phyloP scores from a whole-genome alignment of 306 rosid genomes.

The Dicorynia guianensis region DNA sequence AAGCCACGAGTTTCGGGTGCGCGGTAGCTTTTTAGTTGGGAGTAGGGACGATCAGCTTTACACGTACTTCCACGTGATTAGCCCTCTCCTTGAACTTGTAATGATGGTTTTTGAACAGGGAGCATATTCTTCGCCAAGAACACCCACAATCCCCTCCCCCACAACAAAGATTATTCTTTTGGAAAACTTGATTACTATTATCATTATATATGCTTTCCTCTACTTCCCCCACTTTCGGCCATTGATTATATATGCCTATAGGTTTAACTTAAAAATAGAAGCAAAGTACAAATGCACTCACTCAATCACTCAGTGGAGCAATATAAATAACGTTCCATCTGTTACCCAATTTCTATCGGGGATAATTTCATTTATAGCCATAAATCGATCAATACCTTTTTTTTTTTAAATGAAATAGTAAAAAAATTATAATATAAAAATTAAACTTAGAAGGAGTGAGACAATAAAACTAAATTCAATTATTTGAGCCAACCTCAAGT shows the following conservation, averaged over 20 bases:
- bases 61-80: conserved; percentile 70
- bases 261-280: neutral
- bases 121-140: conserved; percentile 48
- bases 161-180: conserved; percentile 53
- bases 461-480: too few relatives aligned
- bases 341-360: too few relatives aligned
- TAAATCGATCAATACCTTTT: too few relatives aligned
- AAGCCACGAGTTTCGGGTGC: conserved; percentile 65
- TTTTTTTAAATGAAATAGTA: too few relatives aligned
- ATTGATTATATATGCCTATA: neutral
- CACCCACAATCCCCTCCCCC: conserved; percentile 40
- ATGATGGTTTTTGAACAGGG: conserved; percentile 54
- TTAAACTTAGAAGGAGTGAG: too few relatives aligned
- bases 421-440: too few relatives aligned
- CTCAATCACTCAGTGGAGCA: neutral
- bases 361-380: neutral
- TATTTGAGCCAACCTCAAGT: too few relatives aligned
- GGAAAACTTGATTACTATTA: conserved; percentile 50
- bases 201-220: conserved; percentile 40
- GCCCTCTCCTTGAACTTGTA: conserved; percentile 52
- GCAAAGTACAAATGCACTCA: conserved; percentile 6
- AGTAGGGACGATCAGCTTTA: conserved; percentile 62
- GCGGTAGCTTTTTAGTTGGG: conserved; percentile 49
- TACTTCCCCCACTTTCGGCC: conserved; percentile 37
- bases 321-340: neutral